Percentiles rank a stretch among this genome's conserved stretches.
phyloP scores from a whole-genome alignment of 768 basidiomycete species.

The Termitomyces sp. region DNA sequence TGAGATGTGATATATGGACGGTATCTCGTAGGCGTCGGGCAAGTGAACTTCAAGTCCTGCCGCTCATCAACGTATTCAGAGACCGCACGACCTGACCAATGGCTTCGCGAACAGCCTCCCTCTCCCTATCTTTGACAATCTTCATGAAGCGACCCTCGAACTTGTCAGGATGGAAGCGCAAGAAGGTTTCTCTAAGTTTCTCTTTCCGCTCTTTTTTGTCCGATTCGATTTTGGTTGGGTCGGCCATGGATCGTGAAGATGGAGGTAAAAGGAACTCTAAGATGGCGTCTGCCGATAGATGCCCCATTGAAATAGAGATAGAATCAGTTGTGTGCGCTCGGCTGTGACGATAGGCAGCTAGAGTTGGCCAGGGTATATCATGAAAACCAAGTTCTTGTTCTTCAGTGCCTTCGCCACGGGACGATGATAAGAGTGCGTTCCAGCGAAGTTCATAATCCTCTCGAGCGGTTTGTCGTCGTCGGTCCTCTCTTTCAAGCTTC shows the following conservation, averaged over 20 bases:
- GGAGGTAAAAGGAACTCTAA: conserved; percentile 51
- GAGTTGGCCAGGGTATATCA: conserved; percentile 76
- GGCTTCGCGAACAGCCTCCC: conserved; percentile 49
- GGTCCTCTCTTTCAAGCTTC: conserved; percentile 44
- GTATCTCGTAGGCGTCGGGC: neutral
- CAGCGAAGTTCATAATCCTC: conserved; percentile 56
- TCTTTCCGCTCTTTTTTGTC: conserved; percentile 52
- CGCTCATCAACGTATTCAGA: conserved; percentile 52
- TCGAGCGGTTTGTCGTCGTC: conserved; percentile 40
- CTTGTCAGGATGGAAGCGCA: conserved; percentile 81
- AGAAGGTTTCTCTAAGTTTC: conserved; percentile 59
- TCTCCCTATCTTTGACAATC: conserved; percentile 43
- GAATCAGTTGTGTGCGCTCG: conserved; percentile 7
- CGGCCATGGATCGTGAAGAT: conserved; percentile 7
- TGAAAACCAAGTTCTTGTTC: conserved; percentile 35
- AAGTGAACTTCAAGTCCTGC: conserved; percentile 10
- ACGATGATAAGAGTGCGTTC: conserved; percentile 42
- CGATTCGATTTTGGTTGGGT: conserved; percentile 13
- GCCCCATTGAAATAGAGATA: conserved; percentile 32
- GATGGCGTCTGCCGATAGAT: conserved; percentile 54
- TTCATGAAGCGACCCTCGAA: conserved; percentile 72
- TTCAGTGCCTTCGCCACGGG: conserved; percentile 17
- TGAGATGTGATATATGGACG: neutral
- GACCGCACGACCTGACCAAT: conserved; percentile 62
- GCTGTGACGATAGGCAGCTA: conserved; percentile 27